Evolutionary conservation across 345 rosid species (phyloP), one percentile per base, ranked within the genome.

Genomic region (Salix exigua): DNA sequence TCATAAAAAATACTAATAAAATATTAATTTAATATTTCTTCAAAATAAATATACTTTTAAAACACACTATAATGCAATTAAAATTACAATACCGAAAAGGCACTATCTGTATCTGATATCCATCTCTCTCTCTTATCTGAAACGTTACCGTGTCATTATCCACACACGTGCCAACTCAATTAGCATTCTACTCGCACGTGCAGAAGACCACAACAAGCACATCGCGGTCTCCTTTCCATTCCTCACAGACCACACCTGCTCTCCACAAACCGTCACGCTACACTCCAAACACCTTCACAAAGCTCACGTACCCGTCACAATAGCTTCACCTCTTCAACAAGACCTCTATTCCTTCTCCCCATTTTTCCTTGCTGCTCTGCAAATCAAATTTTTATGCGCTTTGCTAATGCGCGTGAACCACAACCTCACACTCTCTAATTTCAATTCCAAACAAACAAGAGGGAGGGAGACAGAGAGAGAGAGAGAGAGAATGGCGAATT

Each of bases 401-500:
- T 66, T 42, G 73, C 79, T 70, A 62, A 63, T 69, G 33, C 7
- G 30, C 72, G 19, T 25, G 12, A 11, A n/a, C 35, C 4, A 23
- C 26, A 38, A 11, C 11, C 53, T 38, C 30, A 23, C 72, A 21
- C 50, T 68, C 28, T 5, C 72, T 21, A 23, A 44, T 40, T 44
- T 4, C 10, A 40, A 11, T 4, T 68, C 44, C n/a, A 14, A 1
- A 19, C 5, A 19, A 7, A 3, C 13, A 25, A 42, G 19, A 11
- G n/a, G n/a, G n/a, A n/a, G n/a, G n/a, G n/a, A n/a, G n/a, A n/a
- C n/a, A n/a, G 30, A 38, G 28, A n/a, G n/a, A n/a, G n/a, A n/a
- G n/a, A n/a, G n/a, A n/a, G n/a, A 66, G 21, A 68, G 19, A 75
- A 95, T 95, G 99, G 87, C 97, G 68, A 89, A 91, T 85, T 95